A percentile compares a stretch with the other conserved stretches of the same genome.
These are phyloP conservation scores for Magnolia kwangsiensis DNA, from an alignment of 164 flowering plant genomes.

Conservation along the genomic window DNA sequence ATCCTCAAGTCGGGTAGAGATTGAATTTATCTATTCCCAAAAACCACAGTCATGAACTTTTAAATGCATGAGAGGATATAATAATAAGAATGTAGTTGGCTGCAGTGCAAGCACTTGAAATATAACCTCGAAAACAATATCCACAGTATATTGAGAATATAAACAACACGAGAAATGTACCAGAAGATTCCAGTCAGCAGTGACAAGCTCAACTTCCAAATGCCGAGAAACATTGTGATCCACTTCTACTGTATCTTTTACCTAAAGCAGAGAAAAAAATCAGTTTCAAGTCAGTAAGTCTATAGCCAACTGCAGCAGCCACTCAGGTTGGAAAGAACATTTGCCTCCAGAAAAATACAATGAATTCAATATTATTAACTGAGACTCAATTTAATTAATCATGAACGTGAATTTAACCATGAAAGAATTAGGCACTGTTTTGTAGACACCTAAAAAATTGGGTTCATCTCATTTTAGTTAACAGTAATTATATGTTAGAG, in stretches of 20 bases:
- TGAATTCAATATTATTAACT: background rate
- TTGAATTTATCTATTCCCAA: background rate
- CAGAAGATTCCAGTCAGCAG: conserved; percentile 82
- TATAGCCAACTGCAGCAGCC: background rate
- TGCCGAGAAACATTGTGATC: conserved; percentile 95
- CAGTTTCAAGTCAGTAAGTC: conserved; percentile 2
- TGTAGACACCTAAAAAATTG: no score
- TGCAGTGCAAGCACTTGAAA: background rate
- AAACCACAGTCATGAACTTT: background rate
- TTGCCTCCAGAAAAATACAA: background rate
- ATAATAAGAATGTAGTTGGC: background rate
- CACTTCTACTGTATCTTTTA: conserved; percentile 90
- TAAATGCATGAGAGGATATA: no score
- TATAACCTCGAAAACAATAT: background rate
- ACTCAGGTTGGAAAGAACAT: background rate
- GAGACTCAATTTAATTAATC: background rate
- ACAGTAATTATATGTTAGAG: no score
- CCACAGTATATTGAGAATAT: background rate
- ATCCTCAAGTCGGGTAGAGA: background rate
- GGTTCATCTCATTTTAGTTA: no score
- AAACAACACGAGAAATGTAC: conserved; percentile 28
- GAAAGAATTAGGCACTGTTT: background rate
- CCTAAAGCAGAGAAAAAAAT: conserved; percentile 35
- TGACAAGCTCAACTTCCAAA: conserved; percentile 56
- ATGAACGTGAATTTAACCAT: background rate